Evolutionary conservation across 2,329 filamentous ascomycete genomes (phyloP).

Genomic region (Ophiostoma sp.): DNA sequence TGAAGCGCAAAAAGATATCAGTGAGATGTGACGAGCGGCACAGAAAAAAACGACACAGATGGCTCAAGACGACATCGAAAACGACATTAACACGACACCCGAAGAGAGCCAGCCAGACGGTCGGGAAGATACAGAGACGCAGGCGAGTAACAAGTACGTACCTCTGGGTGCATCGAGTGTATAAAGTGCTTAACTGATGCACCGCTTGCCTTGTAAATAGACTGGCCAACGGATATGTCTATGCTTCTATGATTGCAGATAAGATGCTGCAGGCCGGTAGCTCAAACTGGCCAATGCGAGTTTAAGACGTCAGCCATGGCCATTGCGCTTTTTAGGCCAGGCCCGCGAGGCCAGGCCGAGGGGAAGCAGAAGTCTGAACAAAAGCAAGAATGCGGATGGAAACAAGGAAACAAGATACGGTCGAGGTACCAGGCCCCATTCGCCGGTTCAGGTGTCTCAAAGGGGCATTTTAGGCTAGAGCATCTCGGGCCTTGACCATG

Average conservation of each 20-base stretch:
- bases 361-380: neutral
- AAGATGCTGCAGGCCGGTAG: neutral
- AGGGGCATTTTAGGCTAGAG: constrained; percentile 14
- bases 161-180: no score
- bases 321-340: neutral
- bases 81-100: neutral
- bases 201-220: neutral
- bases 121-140: neutral
- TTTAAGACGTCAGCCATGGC: neutral
- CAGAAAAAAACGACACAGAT: constrained; percentile 1
- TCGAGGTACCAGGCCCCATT: neutral
- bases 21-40: neutral
- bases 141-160: neutral
- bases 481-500: constrained; percentile 16
- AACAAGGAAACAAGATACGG: neutral
- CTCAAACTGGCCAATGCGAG: neutral
- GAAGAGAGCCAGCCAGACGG: neutral
- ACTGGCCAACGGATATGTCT: no score
- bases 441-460: constrained; percentile 6
- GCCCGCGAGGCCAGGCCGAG: neutral
- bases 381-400: neutral
- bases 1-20: neutral
- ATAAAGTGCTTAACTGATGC: neutral
- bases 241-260: no score
- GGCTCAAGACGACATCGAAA: neutral